These are phyloP conservation scores for Mucor ambiguus DNA, from an alignment of 371 early-diverging fungal species.

Conservation along the genomic window DNA sequence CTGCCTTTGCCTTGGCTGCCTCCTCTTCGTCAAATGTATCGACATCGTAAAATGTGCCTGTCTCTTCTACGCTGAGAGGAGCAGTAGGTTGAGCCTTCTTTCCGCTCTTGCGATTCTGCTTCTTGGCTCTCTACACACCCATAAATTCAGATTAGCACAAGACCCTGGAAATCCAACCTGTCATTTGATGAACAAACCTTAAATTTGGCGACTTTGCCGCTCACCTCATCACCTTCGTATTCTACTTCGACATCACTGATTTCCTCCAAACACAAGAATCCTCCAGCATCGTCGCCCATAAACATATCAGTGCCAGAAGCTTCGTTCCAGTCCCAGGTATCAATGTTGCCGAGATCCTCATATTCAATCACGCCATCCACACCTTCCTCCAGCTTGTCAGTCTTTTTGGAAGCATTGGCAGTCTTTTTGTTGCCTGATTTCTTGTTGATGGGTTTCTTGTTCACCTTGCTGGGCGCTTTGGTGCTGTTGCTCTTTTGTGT, in stretches of 20 bases:
- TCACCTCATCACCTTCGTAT: conserved; percentile 62
- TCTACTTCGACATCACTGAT: conserved; percentile 82
- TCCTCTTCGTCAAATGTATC: conserved; percentile 61
- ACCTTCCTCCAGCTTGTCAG: conserved; percentile 10
- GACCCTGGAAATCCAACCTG: too few relatives aligned
- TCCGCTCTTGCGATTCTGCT: conserved; percentile 32
- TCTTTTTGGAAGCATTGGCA: neutral
- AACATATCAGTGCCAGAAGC: conserved; percentile 48
- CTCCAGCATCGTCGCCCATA: conserved; percentile 69
- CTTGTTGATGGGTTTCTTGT: neutral
- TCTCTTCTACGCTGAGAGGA: conserved; percentile 52
- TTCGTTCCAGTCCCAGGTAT: conserved; percentile 69
- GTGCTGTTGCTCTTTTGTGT: neutral
- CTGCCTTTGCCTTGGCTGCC: conserved; percentile 30
- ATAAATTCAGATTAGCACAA: neutral
- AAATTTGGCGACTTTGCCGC: conserved; percentile 70
- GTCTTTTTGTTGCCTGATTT: neutral
- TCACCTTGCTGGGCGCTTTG: neutral
- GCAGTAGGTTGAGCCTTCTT: conserved; percentile 51
- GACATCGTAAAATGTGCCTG: conserved; percentile 41
- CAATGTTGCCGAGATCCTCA: conserved; percentile 43
- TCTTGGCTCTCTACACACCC: conserved; percentile 51
- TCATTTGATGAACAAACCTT: conserved; percentile 51
- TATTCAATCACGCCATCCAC: conserved; percentile 29
- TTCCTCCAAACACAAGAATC: conserved; percentile 87